phyloP scores from a whole-genome alignment of 169 alveolate genomes.

The Toxoplasma gondii region DNA sequence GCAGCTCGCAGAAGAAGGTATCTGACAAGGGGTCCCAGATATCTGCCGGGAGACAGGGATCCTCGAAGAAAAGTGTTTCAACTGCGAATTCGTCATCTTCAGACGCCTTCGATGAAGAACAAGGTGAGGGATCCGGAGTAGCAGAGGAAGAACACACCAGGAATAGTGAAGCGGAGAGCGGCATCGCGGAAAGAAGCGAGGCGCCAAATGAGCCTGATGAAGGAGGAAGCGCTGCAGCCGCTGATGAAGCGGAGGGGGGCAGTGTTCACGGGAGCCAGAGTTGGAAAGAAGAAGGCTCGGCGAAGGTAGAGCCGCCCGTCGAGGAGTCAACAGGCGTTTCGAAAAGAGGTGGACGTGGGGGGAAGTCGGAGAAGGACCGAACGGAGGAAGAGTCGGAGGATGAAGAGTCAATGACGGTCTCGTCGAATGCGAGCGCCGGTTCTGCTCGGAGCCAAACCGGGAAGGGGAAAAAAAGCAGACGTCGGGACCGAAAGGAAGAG shows the following conservation, averaged over 20 bases:
- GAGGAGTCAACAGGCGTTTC: background rate
- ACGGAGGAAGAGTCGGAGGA: background rate
- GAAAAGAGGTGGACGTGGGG: background rate
- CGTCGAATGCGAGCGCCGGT: background rate
- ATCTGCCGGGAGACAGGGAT: background rate
- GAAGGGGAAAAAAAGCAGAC: background rate
- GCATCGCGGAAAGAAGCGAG: background rate
- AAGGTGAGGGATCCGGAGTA: background rate
- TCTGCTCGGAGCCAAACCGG: background rate
- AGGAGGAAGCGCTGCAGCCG: background rate
- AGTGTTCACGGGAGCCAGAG: background rate
- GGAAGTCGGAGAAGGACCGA: background rate
- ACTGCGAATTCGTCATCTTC: background rate
- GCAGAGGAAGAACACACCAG: background rate
- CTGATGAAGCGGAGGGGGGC: background rate
- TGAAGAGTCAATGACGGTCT: background rate
- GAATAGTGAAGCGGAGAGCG: background rate
- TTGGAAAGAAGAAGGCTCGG: background rate
- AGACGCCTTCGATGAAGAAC: background rate
- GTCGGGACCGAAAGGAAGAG: background rate
- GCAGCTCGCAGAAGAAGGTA: background rate
- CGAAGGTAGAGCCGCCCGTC: background rate
- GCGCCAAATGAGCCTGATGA: background rate
- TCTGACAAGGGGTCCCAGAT: background rate
- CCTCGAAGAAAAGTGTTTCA: background rate